Conservation (phyloP, 2,329 filamentous ascomycete genomes). For the Magnaporthiopsis rhizophila region DNA sequence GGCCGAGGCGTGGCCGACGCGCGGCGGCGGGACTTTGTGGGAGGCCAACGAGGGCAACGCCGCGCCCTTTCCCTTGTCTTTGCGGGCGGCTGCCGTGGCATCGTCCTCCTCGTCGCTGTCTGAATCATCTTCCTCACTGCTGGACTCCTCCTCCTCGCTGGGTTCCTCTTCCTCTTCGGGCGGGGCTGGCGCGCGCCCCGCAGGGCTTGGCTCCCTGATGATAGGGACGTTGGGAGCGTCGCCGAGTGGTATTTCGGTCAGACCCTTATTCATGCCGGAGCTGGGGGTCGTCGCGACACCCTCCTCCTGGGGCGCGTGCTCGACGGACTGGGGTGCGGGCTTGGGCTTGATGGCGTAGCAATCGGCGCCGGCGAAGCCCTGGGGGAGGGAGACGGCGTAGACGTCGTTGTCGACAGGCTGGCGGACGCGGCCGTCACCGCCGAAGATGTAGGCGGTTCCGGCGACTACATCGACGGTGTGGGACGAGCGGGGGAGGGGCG, state of each 20-base stretch:
- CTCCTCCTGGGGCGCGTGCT: constrained; percentile 14
- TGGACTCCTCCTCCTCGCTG: constrained; percentile 7
- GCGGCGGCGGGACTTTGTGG: constrained; percentile 50
- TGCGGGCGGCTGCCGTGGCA: constrained; percentile 10
- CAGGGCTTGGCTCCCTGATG: not conserved
- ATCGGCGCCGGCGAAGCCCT: constrained; percentile 48
- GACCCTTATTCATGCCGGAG: constrained; percentile 24
- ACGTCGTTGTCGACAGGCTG: constrained; percentile 65
- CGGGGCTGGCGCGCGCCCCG: not conserved
- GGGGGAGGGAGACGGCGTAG: constrained; percentile 55
- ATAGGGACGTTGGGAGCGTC: constrained; percentile 19
- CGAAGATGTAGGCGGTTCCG: constrained; percentile 57
- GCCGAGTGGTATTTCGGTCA: constrained; percentile 34
- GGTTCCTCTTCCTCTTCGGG: not conserved
- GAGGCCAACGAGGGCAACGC: constrained; percentile 21
- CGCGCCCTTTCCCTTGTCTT: constrained; percentile 28
- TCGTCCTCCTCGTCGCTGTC: constrained; percentile 15
- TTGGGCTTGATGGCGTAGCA: constrained; percentile 49
- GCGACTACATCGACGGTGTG: constrained; percentile 58
- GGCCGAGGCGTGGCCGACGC: constrained; percentile 66
- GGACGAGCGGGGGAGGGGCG: constrained; percentile 61
- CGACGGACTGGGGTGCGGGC: constrained; percentile 21
- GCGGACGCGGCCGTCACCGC: constrained; percentile 58
- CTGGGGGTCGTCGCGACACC: constrained; percentile 12
- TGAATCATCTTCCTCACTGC: not conserved